Evolutionary conservation across 441 rosid genomes (phyloP).

Genomic region (Erysimum cheiri): DNA sequence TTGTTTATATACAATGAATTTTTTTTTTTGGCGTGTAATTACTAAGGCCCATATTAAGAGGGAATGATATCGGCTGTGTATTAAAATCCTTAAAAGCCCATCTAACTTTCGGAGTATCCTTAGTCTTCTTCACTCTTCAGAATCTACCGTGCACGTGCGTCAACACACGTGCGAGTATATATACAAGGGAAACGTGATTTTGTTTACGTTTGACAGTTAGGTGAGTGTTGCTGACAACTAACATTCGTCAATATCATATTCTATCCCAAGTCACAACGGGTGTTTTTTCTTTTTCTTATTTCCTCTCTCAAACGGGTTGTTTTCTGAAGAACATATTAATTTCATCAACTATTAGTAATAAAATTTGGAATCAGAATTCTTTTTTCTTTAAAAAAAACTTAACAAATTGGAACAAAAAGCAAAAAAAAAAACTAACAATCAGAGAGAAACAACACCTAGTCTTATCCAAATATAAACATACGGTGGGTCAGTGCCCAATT

Average conservation of each 20-base stretch:
- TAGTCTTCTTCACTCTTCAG: background rate
- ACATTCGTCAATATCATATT: background rate
- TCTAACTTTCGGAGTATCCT: background rate
- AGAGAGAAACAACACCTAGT: conserved; percentile 18
- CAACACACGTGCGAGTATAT: background rate
- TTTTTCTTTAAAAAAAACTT: background rate
- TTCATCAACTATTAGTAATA: background rate
- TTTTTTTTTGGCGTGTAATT: no score
- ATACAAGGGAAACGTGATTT: conserved; percentile 32
- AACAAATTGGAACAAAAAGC: background rate
- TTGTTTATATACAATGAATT: background rate
- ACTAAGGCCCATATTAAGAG: background rate
- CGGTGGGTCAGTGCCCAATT: conserved; percentile 32
- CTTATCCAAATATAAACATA: conserved; percentile 17
- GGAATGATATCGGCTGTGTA: background rate
- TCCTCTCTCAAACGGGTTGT: background rate
- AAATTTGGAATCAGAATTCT: background rate
- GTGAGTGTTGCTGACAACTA: conserved; percentile 41
- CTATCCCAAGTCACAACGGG: background rate
- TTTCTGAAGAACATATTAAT: background rate
- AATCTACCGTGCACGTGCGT: conserved; percentile 13
- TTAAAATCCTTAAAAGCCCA: conserved; percentile 17
- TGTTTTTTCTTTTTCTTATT: background rate
- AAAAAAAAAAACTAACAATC: background rate
- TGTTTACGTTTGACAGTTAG: conserved; percentile 34